Evolutionary conservation across 495 filamentous ascomycete species (phyloP).

Genomic region (Darksidea phi): DNA sequence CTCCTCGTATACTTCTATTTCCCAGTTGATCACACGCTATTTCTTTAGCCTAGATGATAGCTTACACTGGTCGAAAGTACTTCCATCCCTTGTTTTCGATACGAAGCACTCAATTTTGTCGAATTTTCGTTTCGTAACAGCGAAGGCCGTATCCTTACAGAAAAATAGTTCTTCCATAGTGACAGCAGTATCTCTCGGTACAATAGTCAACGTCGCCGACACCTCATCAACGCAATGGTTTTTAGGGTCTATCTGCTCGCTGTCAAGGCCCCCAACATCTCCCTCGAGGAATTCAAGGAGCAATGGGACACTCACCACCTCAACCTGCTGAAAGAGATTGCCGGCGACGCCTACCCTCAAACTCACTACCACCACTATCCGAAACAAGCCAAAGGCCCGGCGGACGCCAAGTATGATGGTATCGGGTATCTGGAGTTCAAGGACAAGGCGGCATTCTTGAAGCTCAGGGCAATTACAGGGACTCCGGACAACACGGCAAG

Average conservation of each 20-base stretch:
- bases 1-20: too few relatives aligned
- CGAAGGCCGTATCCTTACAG: too few relatives aligned
- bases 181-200: too few relatives aligned
- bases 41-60: too few relatives aligned
- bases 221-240: too few relatives aligned
- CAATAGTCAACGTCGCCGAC: too few relatives aligned
- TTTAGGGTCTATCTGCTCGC: background rate
- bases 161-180: too few relatives aligned
- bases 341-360: background rate
- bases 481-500: background rate
- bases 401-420: background rate
- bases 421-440: slow-evolving; percentile 1
- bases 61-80: too few relatives aligned
- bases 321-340: background rate
- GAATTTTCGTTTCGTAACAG: too few relatives aligned
- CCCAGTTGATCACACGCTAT: too few relatives aligned
- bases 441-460: background rate
- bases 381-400: background rate
- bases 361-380: background rate
- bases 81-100: too few relatives aligned
- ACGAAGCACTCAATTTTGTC: too few relatives aligned
- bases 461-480: background rate
- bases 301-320: slow-evolving; percentile 2
- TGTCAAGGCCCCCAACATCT: background rate
- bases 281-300: slow-evolving; percentile 2